These are phyloP conservation scores for Cercospora canescens DNA, from an alignment of 2,329 filamentous ascomycete genomes.

Conservation along the genomic window DNA sequence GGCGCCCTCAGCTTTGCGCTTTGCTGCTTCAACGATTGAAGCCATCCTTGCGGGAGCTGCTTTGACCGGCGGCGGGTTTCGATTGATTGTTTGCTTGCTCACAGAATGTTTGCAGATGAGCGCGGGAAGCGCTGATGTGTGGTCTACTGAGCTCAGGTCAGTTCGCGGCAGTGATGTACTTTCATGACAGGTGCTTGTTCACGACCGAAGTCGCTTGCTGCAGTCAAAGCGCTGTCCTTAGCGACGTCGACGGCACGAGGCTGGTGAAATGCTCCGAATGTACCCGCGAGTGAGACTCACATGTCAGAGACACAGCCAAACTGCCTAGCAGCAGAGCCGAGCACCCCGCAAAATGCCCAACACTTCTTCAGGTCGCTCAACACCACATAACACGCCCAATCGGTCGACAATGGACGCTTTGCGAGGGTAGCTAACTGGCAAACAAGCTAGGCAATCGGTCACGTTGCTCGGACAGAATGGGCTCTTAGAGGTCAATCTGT, in stretches of 20 bases:
- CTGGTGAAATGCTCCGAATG: constrained; percentile 12
- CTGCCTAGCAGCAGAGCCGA: constrained; percentile 17
- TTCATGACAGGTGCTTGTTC: not conserved
- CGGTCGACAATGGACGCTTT: not conserved
- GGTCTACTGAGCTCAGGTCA: not conserved
- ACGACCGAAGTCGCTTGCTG: constrained; percentile 11
- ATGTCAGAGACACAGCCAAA: constrained; percentile 12
- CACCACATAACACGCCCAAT: not conserved
- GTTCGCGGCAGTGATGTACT: not conserved
- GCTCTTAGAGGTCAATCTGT: not conserved
- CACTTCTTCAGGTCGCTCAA: not conserved
- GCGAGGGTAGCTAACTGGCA: constrained; percentile 3
- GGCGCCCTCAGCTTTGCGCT: constrained; percentile 36
- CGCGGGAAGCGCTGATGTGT: not conserved
- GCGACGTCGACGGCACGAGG: constrained; percentile 2
- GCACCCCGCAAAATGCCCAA: constrained; percentile 2
- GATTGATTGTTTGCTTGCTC: not conserved
- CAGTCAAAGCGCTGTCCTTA: not conserved
- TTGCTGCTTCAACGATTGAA: constrained; percentile 45
- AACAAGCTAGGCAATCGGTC: constrained; percentile 10
- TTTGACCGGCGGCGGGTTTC: not conserved
- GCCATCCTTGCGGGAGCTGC: constrained; percentile 25
- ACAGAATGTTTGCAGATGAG: not conserved
- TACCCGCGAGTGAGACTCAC: constrained; percentile 16
- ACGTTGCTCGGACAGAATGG: constrained; percentile 2